Conservation (phyloP, 331 rosid genomes). For the Malus hybrid region DNA sequence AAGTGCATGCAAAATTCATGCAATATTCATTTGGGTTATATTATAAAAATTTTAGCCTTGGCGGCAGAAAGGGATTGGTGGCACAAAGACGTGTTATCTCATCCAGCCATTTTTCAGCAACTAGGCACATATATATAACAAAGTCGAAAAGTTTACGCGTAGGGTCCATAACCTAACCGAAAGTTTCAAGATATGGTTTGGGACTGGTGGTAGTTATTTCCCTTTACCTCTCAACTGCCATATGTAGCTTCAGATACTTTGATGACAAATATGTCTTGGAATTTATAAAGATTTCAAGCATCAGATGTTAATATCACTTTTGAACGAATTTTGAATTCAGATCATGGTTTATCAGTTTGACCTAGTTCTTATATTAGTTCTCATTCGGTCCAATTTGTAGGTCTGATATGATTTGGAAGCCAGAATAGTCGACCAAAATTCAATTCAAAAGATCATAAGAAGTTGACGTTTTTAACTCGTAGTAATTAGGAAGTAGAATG, state of each 20-base stretch:
- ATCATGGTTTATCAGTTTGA: not conserved
- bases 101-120: not conserved
- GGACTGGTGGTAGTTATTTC: slow-evolving; percentile 1
- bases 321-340: not conserved
- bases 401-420: not conserved
- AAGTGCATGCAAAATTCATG: not conserved
- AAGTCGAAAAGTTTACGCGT: not conserved
- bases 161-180: not conserved
- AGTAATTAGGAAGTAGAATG: not conserved
- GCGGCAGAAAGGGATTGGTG: not conserved
- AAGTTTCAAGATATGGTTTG: not conserved
- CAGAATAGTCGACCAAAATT: not conserved
- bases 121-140: not conserved
- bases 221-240: slow-evolving; percentile 5
- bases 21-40: not conserved
- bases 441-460: not conserved
- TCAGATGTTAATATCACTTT: not conserved
- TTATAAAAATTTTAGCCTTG: not conserved
- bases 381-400: not conserved
- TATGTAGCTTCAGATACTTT: not conserved
- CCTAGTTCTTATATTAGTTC: not conserved
- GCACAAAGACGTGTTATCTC: not conserved
- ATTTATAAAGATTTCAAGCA: not conserved
- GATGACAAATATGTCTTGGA: not conserved
- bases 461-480: not conserved